These are phyloP conservation scores for Fusarium continuum DNA, from an alignment of 2,329 filamentous ascomycete species.

Conservation along the genomic window DNA sequence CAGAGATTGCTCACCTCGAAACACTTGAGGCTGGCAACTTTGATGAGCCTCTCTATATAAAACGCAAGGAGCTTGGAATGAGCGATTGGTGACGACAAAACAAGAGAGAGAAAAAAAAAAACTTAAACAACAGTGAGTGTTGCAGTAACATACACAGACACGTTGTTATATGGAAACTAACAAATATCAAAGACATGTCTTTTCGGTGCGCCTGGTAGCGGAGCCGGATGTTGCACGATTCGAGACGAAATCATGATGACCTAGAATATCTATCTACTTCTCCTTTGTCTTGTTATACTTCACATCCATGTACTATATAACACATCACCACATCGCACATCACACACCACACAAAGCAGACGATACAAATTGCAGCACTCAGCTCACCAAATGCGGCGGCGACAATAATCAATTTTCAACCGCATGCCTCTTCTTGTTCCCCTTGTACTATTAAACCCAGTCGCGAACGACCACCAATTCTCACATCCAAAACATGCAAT, in stretches of 20 bases:
- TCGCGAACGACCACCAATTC: neutral
- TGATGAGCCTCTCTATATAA: slow-evolving; percentile 28
- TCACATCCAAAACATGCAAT: neutral
- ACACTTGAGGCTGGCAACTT: slow-evolving; percentile 31
- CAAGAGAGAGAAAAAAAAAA: neutral
- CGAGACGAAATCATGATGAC: slow-evolving; percentile 16
- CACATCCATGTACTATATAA: neutral
- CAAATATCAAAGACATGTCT: neutral
- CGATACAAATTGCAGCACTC: slow-evolving; percentile 8
- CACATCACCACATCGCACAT: too few species aligned
- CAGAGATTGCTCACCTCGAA: slow-evolving; percentile 18
- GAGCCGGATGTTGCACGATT: slow-evolving; percentile 3
- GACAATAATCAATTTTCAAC: slow-evolving; percentile 19
- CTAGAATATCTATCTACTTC: neutral
- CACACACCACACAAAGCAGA: neutral
- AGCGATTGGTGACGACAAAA: slow-evolving; percentile 24
- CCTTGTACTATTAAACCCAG: slow-evolving; percentile 13
- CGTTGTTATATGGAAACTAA: neutral
- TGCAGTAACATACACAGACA: neutral
- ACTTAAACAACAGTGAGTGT: neutral
- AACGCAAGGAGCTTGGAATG: slow-evolving; percentile 22
- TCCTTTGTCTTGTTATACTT: neutral
- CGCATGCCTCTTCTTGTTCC: neutral
- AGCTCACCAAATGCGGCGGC: slow-evolving; percentile 19
- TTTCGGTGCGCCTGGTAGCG: slow-evolving; percentile 13